Percentiles rank a stretch among this genome's conserved stretches.
Conservation (phyloP, 2,329 filamentous ascomycete genomes). For the Neonectria sp. region DNA sequence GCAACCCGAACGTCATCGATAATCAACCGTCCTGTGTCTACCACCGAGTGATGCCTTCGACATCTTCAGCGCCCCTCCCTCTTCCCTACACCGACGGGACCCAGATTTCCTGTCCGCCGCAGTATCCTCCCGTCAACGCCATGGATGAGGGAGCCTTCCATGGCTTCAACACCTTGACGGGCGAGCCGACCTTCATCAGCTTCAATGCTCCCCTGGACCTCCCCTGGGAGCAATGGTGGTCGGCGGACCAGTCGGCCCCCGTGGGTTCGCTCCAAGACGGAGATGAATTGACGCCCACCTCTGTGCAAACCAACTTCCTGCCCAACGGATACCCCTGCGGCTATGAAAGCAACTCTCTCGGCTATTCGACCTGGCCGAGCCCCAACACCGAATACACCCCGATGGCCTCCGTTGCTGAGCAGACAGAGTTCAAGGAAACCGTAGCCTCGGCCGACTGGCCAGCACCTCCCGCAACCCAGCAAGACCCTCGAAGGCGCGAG, state of each 20-base stretch:
- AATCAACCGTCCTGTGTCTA: not conserved
- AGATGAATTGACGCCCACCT: not conserved
- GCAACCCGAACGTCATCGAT: not conserved
- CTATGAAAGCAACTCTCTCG: not conserved
- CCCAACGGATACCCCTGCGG: not conserved
- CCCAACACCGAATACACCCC: not conserved
- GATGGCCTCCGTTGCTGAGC: not conserved
- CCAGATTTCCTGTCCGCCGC: too few relatives aligned
- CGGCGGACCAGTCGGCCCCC: not conserved
- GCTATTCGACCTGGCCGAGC: not conserved
- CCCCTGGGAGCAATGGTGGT: slow-evolving; percentile 3
- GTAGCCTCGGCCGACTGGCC: not conserved
- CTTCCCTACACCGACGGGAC: not conserved
- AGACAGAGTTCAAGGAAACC: not conserved
- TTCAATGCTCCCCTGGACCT: not conserved
- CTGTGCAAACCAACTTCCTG: not conserved
- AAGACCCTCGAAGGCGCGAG: not conserved
- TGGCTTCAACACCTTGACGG: not conserved
- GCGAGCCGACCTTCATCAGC: not conserved
- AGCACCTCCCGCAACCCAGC: not conserved
- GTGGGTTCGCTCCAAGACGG: not conserved
- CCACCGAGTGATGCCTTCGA: not conserved
- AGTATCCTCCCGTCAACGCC: not conserved
- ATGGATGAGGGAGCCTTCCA: not conserved
- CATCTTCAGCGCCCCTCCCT: not conserved